phyloP scores from a whole-genome alignment of 2,329 filamentous ascomycete genomes.

The Sporothrix humicola region DNA sequence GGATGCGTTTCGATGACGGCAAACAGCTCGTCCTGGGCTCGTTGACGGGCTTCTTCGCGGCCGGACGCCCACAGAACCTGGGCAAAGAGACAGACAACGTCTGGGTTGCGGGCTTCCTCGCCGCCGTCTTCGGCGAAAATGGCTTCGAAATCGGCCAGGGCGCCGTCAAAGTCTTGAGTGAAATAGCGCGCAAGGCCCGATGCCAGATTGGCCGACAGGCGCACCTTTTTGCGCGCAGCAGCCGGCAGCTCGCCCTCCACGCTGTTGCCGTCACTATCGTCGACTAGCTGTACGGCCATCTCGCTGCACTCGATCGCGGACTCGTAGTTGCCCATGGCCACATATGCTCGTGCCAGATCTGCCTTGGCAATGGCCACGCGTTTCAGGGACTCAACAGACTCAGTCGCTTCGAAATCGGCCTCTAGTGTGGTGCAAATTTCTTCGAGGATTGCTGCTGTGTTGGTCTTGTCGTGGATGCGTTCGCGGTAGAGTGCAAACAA shows the following conservation, averaged over 20 bases:
- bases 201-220: constrained; percentile 84
- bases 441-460: constrained; percentile 68
- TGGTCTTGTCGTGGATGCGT: constrained; percentile 70
- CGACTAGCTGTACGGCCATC: constrained; percentile 71
- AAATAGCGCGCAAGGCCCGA: constrained; percentile 84
- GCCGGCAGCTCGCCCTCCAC: constrained; percentile 66
- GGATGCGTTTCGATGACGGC: constrained; percentile 75
- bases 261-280: constrained; percentile 59
- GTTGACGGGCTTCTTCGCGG: constrained; percentile 71
- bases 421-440: constrained; percentile 74
- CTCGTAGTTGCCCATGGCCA: constrained; percentile 69
- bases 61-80: constrained; percentile 94
- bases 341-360: constrained; percentile 82
- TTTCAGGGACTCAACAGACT: constrained; percentile 74
- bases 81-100: constrained; percentile 84
- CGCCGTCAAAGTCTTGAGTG: constrained; percentile 65
- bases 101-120: constrained; percentile 74
- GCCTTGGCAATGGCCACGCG: constrained; percentile 82
- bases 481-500: constrained; percentile 82
- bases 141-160: constrained; percentile 78
- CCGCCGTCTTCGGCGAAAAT: constrained; percentile 79
- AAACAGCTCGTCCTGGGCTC: constrained; percentile 80
- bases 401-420: constrained; percentile 80
- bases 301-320: constrained; percentile 80
- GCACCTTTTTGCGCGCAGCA: constrained; percentile 70